Evolutionary conservation across 495 filamentous ascomycete genomes (phyloP), one percentile per base, ranked within the genome.

Genomic region (Talaromyces borbonicus): DNA sequence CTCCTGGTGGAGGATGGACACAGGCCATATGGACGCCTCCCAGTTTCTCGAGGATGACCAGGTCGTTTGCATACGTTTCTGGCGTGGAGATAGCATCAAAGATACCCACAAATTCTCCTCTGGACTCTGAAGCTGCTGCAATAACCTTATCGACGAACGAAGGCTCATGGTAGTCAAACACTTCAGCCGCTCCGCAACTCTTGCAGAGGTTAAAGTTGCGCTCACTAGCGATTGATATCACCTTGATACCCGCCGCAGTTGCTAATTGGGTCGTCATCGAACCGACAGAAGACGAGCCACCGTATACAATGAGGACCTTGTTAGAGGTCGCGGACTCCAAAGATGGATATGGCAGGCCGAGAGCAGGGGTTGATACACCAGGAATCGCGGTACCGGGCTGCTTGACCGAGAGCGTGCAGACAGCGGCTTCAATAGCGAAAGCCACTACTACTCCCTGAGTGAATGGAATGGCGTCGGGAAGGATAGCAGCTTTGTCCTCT

Each of bases 191-290:
- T 4, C 81, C 80, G 0, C 81, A 65, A 1, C 43, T 51, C 49
- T 67, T 71, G 29, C 75, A 57, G 43, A 68, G 71, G 0, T 68
- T 68, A 29, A 74, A 69, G 55, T 84, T 84, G 50, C 66, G 66
- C 1, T 61, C 57, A 1, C 69, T 73, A 0, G 74, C 63, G 0
- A 77, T 80, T 0, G 72, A 61, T 38, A 81, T 57, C 2, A 84
- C 80, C 9, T 75, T 69, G 20, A 73, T 72, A 2, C 81, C 81
- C 0, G 80, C 67, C 0, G 74, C 71, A 1, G 61, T 59, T 4
- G 75, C 77, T 16, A 82, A 70, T 54, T 85, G 83, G 45, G 83
- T 79, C 0, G 74, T 76, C 44, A 71, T 72, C 55, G 67, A 61
- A 8, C 81, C 81, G 5, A 84, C 74, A 24, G 72, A 74, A 2